phyloP scores from a whole-genome alignment of 2,329 filamentous ascomycete genomes.

The Juglanconis oblonga region DNA sequence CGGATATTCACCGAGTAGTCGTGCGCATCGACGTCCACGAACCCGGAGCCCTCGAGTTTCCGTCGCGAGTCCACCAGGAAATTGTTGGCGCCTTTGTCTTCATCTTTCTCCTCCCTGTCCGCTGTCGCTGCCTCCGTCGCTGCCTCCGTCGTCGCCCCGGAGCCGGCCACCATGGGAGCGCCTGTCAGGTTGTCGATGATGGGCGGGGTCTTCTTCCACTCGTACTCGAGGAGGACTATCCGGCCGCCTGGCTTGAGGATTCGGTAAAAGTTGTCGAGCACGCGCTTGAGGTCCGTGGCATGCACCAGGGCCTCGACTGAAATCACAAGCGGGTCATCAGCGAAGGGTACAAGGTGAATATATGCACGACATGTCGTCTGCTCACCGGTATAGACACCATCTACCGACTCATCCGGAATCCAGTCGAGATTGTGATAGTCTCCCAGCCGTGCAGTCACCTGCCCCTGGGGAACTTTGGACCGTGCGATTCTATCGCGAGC shows the following conservation, averaged over 20 bases:
- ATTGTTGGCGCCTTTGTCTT: conserved; percentile 41
- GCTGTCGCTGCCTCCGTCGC: background rate
- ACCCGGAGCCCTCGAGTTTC: conserved; percentile 42
- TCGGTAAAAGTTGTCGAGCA: conserved; percentile 44
- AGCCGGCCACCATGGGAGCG: background rate
- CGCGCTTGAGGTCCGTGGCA: conserved; percentile 42
- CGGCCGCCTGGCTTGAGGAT: conserved; percentile 45
- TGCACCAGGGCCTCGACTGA: conserved; percentile 53
- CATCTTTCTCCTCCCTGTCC: conserved; percentile 31
- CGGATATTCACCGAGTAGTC: conserved; percentile 44
- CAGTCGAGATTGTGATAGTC: too few relatives aligned
- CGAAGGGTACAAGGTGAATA: too few relatives aligned
- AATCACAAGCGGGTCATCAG: too few relatives aligned
- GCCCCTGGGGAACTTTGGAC: too few relatives aligned
- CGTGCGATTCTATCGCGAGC: too few relatives aligned
- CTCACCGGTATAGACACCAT: too few relatives aligned
- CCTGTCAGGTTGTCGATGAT: conserved; percentile 24
- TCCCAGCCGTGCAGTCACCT: too few relatives aligned
- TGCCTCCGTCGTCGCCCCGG: background rate
- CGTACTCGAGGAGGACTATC: conserved; percentile 45
- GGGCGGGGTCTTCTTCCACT: conserved; percentile 26
- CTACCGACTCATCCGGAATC: too few relatives aligned
- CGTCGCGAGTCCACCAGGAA: conserved; percentile 32
- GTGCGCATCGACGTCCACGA: conserved; percentile 39
- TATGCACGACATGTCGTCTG: too few relatives aligned